Conservation (phyloP, 2,329 filamentous ascomycete species). For the Blastomyces emzantsi region DNA sequence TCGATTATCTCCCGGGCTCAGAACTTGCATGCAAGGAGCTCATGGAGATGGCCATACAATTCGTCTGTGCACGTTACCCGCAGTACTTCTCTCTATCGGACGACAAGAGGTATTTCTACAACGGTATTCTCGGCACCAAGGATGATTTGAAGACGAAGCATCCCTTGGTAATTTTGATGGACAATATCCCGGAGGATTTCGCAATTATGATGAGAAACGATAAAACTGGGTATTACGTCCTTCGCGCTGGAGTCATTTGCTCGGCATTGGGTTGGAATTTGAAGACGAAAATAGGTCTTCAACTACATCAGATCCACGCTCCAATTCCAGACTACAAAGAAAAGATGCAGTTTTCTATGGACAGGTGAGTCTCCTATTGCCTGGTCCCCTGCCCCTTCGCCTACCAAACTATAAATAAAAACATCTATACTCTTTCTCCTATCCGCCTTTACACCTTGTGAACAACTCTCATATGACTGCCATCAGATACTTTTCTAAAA, state of each 20-base stretch:
- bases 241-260: slow-evolving; percentile 69
- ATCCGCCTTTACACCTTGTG: not conserved
- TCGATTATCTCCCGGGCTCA: slow-evolving; percentile 62
- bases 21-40: slow-evolving; percentile 75
- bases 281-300: slow-evolving; percentile 60
- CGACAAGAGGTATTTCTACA: slow-evolving; percentile 53
- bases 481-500: slow-evolving; percentile 66
- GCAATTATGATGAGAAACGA: slow-evolving; percentile 65
- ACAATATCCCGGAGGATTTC: slow-evolving; percentile 80
- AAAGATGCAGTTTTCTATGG: slow-evolving; percentile 84
- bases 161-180: slow-evolving; percentile 61
- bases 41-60: slow-evolving; percentile 79
- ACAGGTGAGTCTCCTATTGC: slow-evolving; percentile 47
- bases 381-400: not conserved
- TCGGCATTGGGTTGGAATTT: slow-evolving; percentile 75
- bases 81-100: slow-evolving; percentile 56
- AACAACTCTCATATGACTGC: not conserved
- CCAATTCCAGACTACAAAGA: slow-evolving; percentile 74
- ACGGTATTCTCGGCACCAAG: slow-evolving; percentile 55
- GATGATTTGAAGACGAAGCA: slow-evolving; percentile 53
- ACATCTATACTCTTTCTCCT: not conserved
- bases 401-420: not conserved
- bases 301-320: slow-evolving; percentile 61
- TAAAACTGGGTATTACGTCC: slow-evolving; percentile 59
- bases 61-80: slow-evolving; percentile 68